Evolutionary conservation across 129 eudicot species (phyloP), one percentile per base, ranked within the genome.

Genomic region (Escallonia rubra): DNA sequence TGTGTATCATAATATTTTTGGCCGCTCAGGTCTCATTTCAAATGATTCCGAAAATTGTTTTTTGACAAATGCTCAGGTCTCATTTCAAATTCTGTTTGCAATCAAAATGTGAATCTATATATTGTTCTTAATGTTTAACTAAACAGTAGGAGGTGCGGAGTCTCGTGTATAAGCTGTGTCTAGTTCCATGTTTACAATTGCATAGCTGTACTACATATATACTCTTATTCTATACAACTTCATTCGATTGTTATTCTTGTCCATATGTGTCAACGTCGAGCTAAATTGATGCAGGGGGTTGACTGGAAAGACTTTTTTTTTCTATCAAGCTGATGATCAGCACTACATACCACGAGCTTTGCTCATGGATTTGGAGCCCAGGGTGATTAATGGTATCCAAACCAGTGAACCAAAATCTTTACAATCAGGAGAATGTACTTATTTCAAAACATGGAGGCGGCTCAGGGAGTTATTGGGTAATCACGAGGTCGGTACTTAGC

Each of bases 301-400:
- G 99, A 93, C 64, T 73, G 99, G 34, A 93, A 93, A 81, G 99
- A 93, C 82, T 96, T 93, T 93, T 23, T 93, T 93, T 64, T 93
- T 93, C 79, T 93, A 93, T 75, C 99, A 93, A 89, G 99, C 99
- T 57, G 99, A 93, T 81, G 99, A 93, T 75, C 99, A 93, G 56
- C 99, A 93, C 81, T 93, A 89, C 81, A 85, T 93, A 61, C 96
- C 96, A 50, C 83, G 99, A 59, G 99, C 99, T 4, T 74, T 93
- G 66, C 85, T 93, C 64, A 89, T 93, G 91, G 99, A 93, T 83
- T 74, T 93, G 92, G 96, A 93, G 79, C 99, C 96, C 60, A 84
- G 99, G 66, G 99, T 89, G 74, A 93, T 93, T 13, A 93, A 93
- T 60, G 85, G 93, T 66, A 93, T 93, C 65, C 99, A 89, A 77